Percentiles rank a stretch among this genome's conserved stretches.
Conservation (phyloP, 805 yeast species). For the Starmerella scarabaei region DNA sequence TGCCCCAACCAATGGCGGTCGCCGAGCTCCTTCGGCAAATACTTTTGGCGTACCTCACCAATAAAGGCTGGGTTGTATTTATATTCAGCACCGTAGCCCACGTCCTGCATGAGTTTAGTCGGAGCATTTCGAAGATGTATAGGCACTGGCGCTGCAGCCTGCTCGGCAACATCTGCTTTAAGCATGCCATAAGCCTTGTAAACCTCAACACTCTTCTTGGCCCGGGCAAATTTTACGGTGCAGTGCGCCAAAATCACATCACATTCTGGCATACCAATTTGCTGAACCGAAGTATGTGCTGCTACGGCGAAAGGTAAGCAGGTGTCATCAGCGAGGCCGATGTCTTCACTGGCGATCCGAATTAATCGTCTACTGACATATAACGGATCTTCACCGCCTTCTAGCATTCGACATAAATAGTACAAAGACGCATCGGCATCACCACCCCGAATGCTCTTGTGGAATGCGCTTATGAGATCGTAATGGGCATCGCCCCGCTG, state of each 20-base stretch:
- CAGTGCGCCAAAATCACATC: constrained; percentile 83
- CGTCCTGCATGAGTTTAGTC: constrained; percentile 72
- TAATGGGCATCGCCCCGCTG: constrained; percentile 84
- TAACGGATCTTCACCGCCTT: constrained; percentile 87
- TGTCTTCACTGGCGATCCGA: constrained; percentile 88
- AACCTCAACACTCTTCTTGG: constrained; percentile 74
- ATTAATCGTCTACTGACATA: constrained; percentile 85
- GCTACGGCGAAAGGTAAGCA: constrained; percentile 80
- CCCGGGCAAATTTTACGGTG: constrained; percentile 76
- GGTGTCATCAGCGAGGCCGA: constrained; percentile 73
- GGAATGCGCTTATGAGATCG: constrained; percentile 91
- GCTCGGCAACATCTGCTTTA: constrained; percentile 42
- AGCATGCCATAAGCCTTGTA: constrained; percentile 67
- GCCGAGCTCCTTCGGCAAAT: constrained; percentile 44
- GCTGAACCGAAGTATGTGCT: constrained; percentile 73
- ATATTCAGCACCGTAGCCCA: constrained; percentile 75
- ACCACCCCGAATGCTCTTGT: constrained; percentile 80
- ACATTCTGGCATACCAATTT: constrained; percentile 90
- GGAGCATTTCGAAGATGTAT: constrained; percentile 88
- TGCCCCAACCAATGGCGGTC: constrained; percentile 13
- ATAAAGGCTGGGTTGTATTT: constrained; percentile 79
- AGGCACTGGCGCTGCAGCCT: constrained; percentile 50
- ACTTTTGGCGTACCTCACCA: constrained; percentile 59
- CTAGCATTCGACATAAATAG: constrained; percentile 75
- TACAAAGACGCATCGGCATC: constrained; percentile 82